phyloP scores from a whole-genome alignment of 2,329 filamentous ascomycete genomes.

The Penicillium freii region DNA sequence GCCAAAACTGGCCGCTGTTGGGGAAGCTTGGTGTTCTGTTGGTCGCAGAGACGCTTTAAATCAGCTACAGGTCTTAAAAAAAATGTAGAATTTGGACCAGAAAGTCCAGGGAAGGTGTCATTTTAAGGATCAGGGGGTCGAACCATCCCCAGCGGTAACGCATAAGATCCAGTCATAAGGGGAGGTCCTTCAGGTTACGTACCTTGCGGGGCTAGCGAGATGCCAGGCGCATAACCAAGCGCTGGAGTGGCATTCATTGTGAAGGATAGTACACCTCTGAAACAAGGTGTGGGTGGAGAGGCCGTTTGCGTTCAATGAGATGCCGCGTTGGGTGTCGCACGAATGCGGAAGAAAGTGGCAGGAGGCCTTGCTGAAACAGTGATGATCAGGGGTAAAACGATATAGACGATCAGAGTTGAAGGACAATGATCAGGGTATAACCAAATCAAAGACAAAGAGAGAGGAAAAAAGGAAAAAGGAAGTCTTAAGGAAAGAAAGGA shows the following conservation, averaged over 20 bases:
- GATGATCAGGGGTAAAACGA: neutral
- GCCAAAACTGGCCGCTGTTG: conserved; percentile 36
- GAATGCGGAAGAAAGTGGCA: conserved; percentile 12
- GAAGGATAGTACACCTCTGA: conserved; percentile 21
- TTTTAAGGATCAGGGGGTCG: conserved; percentile 7
- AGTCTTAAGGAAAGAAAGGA: conserved; percentile 5
- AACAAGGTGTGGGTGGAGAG: conserved; percentile 22
- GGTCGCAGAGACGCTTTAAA: neutral
- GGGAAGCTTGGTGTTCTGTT: conserved; percentile 35
- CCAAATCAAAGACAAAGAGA: neutral
- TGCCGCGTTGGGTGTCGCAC: conserved; percentile 19
- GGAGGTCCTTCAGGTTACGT: conserved; percentile 26
- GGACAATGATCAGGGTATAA: neutral
- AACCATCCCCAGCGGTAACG: neutral
- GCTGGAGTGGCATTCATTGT: conserved; percentile 36
- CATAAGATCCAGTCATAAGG: conserved; percentile 6
- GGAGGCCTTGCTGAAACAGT: conserved; percentile 8
- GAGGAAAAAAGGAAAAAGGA: conserved; percentile 3
- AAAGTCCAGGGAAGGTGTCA: neutral
- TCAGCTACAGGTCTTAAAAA: conserved; percentile 8
- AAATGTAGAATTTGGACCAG: neutral
- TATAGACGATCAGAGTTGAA: neutral
- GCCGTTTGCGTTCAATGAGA: conserved; percentile 11
- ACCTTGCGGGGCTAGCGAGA: conserved; percentile 35
- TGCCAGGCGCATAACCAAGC: conserved; percentile 34